phyloP scores from a whole-genome alignment of 1,139 yeast genomes.

The Scheffersomyces illinoinensis region DNA sequence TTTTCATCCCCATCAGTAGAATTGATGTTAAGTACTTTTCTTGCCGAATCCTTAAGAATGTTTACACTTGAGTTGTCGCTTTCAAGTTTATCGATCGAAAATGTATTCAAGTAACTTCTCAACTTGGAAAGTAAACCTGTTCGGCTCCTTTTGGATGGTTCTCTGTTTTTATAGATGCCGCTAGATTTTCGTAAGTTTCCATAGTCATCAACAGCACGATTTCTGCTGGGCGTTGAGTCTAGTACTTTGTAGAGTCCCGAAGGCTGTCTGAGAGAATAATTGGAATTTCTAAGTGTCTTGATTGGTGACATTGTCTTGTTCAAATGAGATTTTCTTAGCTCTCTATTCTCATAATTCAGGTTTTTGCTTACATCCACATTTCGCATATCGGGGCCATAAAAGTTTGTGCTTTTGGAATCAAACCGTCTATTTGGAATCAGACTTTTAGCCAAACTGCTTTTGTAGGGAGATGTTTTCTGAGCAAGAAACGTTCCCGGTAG shows the following conservation, averaged over 20 bases:
- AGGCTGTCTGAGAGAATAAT: neutral
- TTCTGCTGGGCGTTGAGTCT: neutral
- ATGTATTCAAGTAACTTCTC: slow-evolving; percentile 9
- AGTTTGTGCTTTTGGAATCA: neutral
- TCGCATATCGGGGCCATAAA: neutral
- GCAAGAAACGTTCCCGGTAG: neutral
- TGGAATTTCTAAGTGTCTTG: neutral
- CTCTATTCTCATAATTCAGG: neutral
- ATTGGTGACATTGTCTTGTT: neutral
- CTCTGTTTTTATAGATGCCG: neutral
- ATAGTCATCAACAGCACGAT: neutral
- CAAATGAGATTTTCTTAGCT: neutral
- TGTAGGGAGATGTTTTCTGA: neutral
- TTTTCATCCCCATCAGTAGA: neutral
- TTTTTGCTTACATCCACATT: neutral
- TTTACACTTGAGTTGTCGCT: slow-evolving; percentile 10
- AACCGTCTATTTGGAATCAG: neutral
- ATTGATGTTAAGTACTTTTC: neutral
- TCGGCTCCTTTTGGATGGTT: neutral
- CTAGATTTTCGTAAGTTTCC: neutral
- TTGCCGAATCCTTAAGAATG: neutral
- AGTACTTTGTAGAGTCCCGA: neutral
- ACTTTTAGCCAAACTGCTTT: neutral
- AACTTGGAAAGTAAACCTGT: slow-evolving; percentile 8
- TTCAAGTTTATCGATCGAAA: slow-evolving; percentile 9